Base-by-base conservation (phyloP, 192 early-diverging fungal genomes). In the Coemansia sp. region DNA sequence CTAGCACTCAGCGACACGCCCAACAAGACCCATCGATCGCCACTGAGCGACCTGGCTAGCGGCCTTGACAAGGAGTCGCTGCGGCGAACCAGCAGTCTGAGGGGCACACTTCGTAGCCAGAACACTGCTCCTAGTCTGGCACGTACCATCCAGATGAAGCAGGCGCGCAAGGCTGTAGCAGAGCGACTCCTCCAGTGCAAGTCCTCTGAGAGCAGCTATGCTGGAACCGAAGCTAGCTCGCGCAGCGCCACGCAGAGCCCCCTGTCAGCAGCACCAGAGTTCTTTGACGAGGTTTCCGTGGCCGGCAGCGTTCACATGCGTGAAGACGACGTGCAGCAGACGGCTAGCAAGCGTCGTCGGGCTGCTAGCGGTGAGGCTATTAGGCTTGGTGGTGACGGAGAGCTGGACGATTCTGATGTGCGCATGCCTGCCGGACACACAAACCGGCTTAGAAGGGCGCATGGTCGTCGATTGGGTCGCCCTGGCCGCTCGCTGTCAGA, bases 131-230 rank as follows among this genome's bases (percentile, higher is more conserved):
- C 78, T 0, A 81, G 78, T 15, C 69, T 81, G 39, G 78, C 78
- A 8, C 60, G 69, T 19, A 75, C 72, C 12, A 81, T 81, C 38
- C 78, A 81, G 65, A 53, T 81, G 43, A 72, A 75, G 62, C 78
- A 81, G 48, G 72, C 78, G 21, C 78, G 78, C 55, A 71, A 66
- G 60, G 72, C 69, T 7, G 72, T 81, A 36, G 72, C 72, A 8
- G 68, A 80, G 18, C 65, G 76, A 14, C 70, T 79, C 1, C 38
- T 72, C n/a, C 46, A 34, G 11, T 42, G 38, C 56, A 52, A 33
- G 48, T 29, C 64, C 33, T 38, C 46, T 11, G 40, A 35, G 29
- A 57, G 64, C 15, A 46, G 43, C 55, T 54, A 62, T 40, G 60
- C 24, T 22, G 52, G 14, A 21, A 39, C 29, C 29, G 60, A 54